These are phyloP conservation scores for Rhodotorula glutinis DNA, from an alignment of 1,284 basidiomycete genomes.

Conservation along the genomic window DNA sequence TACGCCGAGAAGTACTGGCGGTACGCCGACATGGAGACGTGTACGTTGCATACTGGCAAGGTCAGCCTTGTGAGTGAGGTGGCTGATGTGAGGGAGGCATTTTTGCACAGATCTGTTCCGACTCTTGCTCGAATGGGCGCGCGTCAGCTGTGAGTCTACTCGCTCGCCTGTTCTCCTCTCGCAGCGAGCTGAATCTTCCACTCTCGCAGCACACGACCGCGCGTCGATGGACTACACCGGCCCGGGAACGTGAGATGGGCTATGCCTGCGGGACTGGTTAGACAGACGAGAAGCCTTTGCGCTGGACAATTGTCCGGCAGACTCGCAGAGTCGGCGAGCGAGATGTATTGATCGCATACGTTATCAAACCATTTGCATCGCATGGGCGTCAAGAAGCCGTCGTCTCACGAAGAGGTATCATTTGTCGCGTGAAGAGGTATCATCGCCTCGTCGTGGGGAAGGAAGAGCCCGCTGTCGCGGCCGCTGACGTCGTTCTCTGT, in stretches of 20 bases:
- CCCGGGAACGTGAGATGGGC: background rate
- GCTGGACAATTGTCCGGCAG: too few relatives aligned
- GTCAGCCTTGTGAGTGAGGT: too few relatives aligned
- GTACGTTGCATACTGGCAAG: conserved; percentile 25
- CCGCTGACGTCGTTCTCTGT: too few relatives aligned
- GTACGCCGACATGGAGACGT: conserved; percentile 52
- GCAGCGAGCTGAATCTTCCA: background rate
- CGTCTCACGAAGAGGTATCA: too few relatives aligned
- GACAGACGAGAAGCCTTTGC: background rate
- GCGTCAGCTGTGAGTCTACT: conserved; percentile 30
- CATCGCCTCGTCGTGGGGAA: too few relatives aligned
- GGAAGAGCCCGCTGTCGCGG: too few relatives aligned
- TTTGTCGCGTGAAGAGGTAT: too few relatives aligned
- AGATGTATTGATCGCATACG: background rate
- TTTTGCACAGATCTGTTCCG: conserved; percentile 38
- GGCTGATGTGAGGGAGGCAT: background rate
- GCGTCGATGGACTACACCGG: conserved; percentile 27
- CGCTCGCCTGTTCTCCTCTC: background rate
- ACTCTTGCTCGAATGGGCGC: conserved; percentile 43
- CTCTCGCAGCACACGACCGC: conserved; percentile 16
- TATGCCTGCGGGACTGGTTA: background rate
- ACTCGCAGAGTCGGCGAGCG: background rate
- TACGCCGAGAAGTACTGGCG: conserved; percentile 51
- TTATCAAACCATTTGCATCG: background rate
- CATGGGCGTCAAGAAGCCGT: background rate